These are phyloP conservation scores for Tuber umbilicatum DNA, from an alignment of 495 filamentous ascomycete species.

Conservation along the genomic window DNA sequence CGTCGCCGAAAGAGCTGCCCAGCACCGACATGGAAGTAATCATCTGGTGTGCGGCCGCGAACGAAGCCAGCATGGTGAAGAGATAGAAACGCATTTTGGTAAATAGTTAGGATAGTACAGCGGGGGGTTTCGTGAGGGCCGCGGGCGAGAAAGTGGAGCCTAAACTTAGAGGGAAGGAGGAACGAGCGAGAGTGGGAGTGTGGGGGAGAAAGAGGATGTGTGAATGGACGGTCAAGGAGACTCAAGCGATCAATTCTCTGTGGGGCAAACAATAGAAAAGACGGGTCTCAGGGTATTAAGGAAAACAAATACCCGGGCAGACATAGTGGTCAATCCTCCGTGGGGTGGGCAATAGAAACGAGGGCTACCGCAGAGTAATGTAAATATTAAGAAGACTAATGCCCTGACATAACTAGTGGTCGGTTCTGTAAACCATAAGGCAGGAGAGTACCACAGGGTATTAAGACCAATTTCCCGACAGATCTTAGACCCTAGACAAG, in stretches of 20 bases:
- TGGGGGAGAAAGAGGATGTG: background rate
- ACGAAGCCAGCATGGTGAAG: background rate
- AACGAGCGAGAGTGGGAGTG: too few relatives aligned
- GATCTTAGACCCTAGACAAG: too few relatives aligned
- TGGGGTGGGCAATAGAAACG: too few relatives aligned
- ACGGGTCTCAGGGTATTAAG: background rate
- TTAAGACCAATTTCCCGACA: too few relatives aligned
- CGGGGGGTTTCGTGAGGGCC: constrained; percentile 1
- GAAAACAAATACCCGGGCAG: too few relatives aligned
- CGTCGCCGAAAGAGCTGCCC: constrained; percentile 60
- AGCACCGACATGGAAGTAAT: constrained; percentile 65
- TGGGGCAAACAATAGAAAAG: background rate
- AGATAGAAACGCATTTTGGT: background rate
- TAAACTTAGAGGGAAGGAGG: too few relatives aligned
- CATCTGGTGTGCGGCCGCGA: constrained; percentile 52
- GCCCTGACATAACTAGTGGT: too few relatives aligned
- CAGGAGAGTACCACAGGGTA: too few relatives aligned
- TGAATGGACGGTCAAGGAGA: background rate
- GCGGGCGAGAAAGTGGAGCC: background rate
- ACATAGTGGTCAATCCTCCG: too few relatives aligned
- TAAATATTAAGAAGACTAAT: too few relatives aligned
- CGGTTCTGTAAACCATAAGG: too few relatives aligned
- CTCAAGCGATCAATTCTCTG: background rate
- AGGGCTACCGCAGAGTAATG: too few relatives aligned
- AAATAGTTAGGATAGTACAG: background rate